Evolutionary conservation across 257 asterid species (phyloP), one percentile per base, ranked within the genome.

Genomic region (Haberlea rhodopensis): DNA sequence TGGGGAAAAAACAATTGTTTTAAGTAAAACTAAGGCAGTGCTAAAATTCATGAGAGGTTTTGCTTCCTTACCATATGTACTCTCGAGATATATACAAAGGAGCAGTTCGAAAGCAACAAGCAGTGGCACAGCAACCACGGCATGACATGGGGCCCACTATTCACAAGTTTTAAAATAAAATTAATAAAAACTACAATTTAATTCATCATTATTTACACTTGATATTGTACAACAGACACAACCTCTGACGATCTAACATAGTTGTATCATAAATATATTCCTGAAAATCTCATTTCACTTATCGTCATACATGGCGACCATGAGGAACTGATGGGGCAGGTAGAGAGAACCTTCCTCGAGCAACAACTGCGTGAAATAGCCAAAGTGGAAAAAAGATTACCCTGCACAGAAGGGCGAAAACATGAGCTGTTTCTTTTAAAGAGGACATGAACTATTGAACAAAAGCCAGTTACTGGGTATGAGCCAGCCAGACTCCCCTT

Each of bases 81-180:
- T 83, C 87, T 94, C 91, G 11, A 94, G 99, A 81, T 90, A 81
- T 75, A 90, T 84, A 78, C 97, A 94, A 64, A 94, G 97, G 74
- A 94, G 99, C 80, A 94, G 86, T 76, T 94, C 99, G 70, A 94
- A 94, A 48, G 97, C 92, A 68, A 90, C 78, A 62, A 94, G 90
- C 89, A 94, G 77, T 8, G 99, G 97, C 71, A 73, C 82, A 45
- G 95, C 99, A 81, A 86, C 97, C 76, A 90, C 91, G 34, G 96
- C 80, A 83, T 94, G 99, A 75, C 99, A 94, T 21, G 99, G 99
- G 71, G 99, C 97, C 99, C 97, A 94, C 99, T 94, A 60, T 37
- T 70, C 81, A 84, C 57, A 62, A 73, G 54, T 66, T 22, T n/a
- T 15, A 27, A 61, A 72, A 63, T 19, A 49, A 65, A 23, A 49